Evolutionary conservation across 306 rosid genomes (phyloP), one percentile per base, ranked within the genome.

Genomic region (Malus fusca): DNA sequence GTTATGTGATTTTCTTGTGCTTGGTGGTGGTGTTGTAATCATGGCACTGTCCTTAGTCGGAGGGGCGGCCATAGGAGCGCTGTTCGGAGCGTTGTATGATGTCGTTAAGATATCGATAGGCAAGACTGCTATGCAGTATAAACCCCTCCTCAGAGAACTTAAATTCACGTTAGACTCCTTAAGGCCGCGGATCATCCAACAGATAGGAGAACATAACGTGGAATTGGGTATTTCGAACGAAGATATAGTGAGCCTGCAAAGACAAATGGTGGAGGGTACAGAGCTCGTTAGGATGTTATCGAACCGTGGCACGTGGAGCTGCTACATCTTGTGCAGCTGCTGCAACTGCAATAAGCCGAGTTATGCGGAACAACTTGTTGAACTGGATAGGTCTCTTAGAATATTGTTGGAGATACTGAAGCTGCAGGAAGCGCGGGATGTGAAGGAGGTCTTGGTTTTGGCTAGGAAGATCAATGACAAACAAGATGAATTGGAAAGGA

Each of bases 11-110:
- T 42, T 19, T 21, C 26, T n/a, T n/a, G 28, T n/a, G 11, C 12
- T 10, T 56, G 0, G 23, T n/a, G 26, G 21, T 21, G 26, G 3
- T 56, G 28, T 56, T 63, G 40, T 2, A 31, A 31, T 18, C 31
- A 63, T 63, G 68, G 68, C 68, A 6, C 42, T 63, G 21, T 11
- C 56, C 19, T 70, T 51, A 28, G 33, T 70, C 2, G 74, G 56
- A 26, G 81, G 64, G 43, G 77, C 58, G 3, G 77, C 37, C 3
- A 30, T 59, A 21, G 58, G 77, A 44, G 75, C 75, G 30, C 74
- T 42, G 17, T 68, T 77, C 12, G 40, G 28, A 43, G 21, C 51
- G 28, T 19, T 77, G 22, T 60, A 59, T 25, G 81, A 59, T 28
- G 61, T 26, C 13, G 44, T 75, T 63, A 62, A 35, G 37, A 23